Percentiles rank a stretch among this genome's conserved stretches.
Evolutionary conservation across 2,329 filamentous ascomycete genomes (phyloP).

Genomic region (Calonectria hongkongensis): DNA sequence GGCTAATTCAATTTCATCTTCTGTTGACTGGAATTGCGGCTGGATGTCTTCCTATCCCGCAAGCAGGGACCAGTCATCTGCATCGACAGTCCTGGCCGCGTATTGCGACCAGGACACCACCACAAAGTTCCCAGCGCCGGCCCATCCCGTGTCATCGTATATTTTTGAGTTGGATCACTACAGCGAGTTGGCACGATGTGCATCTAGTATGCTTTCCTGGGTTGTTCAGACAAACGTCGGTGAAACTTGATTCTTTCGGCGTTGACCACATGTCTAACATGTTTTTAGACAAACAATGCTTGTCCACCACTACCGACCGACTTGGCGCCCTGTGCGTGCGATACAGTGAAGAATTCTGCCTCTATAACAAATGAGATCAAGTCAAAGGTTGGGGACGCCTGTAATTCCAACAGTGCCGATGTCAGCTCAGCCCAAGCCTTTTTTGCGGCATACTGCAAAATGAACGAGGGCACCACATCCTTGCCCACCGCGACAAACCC

Average conservation of each 20-base stretch:
- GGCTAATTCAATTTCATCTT: not conserved
- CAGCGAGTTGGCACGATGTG: slow-evolving; percentile 1
- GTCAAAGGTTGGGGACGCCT: not conserved
- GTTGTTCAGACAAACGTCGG: not conserved
- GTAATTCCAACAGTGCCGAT: not conserved
- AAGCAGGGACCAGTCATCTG: not conserved
- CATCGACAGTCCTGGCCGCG: slow-evolving; percentile 12
- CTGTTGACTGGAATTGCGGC: not conserved
- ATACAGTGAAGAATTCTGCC: not conserved
- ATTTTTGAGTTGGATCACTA: slow-evolving; percentile 7
- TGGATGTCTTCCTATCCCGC: not conserved
- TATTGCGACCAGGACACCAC: slow-evolving; percentile 13
- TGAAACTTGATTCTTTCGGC: too few relatives aligned
- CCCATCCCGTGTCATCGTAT: not conserved
- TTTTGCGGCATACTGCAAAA: slow-evolving; percentile 20
- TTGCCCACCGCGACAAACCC: slow-evolving; percentile 5
- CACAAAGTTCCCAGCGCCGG: not conserved
- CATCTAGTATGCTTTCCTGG: not conserved
- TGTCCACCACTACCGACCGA: slow-evolving; percentile 16
- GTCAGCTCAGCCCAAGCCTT: slow-evolving; percentile 6
- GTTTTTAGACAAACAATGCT: not conserved
- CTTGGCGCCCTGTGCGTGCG: not conserved
- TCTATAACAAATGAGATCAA: not conserved
- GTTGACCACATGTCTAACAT: not conserved
- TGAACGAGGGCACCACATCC: slow-evolving; percentile 8